Evolutionary conservation across 306 rosid genomes (phyloP).

Genomic region (Myrica gale): DNA sequence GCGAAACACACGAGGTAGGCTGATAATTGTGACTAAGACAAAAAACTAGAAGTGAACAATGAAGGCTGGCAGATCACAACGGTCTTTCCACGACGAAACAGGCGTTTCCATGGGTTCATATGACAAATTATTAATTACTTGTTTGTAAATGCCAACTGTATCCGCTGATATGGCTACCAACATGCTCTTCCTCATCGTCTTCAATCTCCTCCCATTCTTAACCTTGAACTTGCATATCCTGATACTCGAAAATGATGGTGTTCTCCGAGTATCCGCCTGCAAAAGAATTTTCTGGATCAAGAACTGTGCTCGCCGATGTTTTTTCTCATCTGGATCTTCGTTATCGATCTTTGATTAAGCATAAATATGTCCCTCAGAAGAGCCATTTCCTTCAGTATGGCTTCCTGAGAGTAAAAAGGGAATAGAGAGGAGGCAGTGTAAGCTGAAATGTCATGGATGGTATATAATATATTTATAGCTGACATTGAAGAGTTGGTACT

Average conservation of each 20-base stretch:
- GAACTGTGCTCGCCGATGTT: slow-evolving; percentile 69
- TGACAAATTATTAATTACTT: slow-evolving; percentile 40
- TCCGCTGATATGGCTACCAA: slow-evolving; percentile 36
- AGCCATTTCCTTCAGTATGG: slow-evolving; percentile 33
- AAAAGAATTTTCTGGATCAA: slow-evolving; percentile 67
- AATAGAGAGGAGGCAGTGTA: slow-evolving; percentile 4
- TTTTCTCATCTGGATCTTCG: slow-evolving; percentile 70
- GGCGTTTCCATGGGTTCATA: slow-evolving; percentile 47
- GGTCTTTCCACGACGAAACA: slow-evolving; percentile 45
- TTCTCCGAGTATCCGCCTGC: slow-evolving; percentile 46
- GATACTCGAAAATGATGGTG: slow-evolving; percentile 46
- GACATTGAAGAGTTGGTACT: slow-evolving; percentile 9
- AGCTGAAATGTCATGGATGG: slow-evolving; percentile 17
- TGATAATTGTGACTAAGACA: neutral
- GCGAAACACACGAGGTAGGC: slow-evolving; percentile 42
- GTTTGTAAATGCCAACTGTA: slow-evolving; percentile 47
- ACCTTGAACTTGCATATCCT: slow-evolving; percentile 68
- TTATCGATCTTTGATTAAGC: slow-evolving; percentile 67
- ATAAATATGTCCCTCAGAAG: slow-evolving; percentile 16
- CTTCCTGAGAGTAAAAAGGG: neutral
- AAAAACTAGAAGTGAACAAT: slow-evolving; percentile 27
- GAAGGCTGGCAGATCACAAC: slow-evolving; percentile 38
- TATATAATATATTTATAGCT: slow-evolving; percentile 34
- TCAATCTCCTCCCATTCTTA: slow-evolving; percentile 69
- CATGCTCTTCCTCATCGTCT: slow-evolving; percentile 58